Conservation (phyloP, 1,284 basidiomycete genomes). For the Cystobasidium pallidum region DNA sequence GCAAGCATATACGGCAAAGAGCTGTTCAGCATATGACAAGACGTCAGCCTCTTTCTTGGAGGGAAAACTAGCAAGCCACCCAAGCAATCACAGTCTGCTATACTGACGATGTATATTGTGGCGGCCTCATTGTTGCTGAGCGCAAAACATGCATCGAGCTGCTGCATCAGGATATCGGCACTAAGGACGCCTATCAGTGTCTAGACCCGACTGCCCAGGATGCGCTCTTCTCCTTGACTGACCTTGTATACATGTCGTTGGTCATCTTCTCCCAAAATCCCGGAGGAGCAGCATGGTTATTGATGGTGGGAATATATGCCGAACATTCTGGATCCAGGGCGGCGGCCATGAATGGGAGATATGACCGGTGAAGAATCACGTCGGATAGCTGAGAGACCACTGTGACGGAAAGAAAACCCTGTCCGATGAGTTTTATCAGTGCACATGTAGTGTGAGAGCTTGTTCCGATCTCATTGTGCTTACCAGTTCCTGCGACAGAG, state of each 20-base stretch:
- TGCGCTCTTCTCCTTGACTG: neutral
- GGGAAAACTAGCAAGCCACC: no score
- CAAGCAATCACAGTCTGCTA: no score
- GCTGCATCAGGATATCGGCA: conserved; percentile 2
- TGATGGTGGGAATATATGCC: conserved; percentile 2
- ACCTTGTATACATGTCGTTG: conserved; percentile 6
- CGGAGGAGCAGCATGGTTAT: neutral
- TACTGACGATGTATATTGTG: conserved; percentile 6
- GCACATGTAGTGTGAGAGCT: neutral
- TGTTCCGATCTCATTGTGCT: neutral
- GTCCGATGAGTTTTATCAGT: neutral
- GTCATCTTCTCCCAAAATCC: conserved; percentile 9
- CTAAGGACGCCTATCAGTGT: neutral
- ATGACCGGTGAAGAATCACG: conserved; percentile 10
- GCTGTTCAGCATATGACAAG: neutral
- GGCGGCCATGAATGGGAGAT: conserved; percentile 4
- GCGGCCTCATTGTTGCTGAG: conserved; percentile 6
- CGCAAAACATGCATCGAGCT: conserved; percentile 8
- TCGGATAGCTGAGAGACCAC: conserved; percentile 6
- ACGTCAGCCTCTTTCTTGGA: no score
- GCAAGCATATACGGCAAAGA: conserved; percentile 5
- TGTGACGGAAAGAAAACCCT: conserved; percentile 2
- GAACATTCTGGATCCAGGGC: conserved; percentile 9
- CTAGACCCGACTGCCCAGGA: neutral
- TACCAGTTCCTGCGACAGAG: neutral